Percentiles rank a stretch among this genome's conserved stretches.
Conservation (phyloP, 192 early-diverging fungal species). For the Gonapodya prolifera region DNA sequence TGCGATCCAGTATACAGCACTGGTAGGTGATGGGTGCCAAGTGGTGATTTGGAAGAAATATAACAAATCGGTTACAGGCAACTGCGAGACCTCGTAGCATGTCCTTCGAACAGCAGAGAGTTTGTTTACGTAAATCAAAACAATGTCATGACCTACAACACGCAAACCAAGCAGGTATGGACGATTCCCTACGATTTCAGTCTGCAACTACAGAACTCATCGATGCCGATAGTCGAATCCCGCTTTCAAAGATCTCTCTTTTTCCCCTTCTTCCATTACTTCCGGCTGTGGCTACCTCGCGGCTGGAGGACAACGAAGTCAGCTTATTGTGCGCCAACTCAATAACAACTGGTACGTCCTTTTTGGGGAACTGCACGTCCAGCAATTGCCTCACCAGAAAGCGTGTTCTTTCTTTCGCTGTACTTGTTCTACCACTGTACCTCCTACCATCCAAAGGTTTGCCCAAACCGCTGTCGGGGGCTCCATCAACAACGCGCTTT, state of each 20-base stretch:
- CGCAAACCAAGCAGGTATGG: conserved; percentile 33
- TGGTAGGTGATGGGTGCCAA: conserved; percentile 37
- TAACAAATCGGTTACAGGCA: conserved; percentile 47
- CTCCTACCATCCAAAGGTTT: conserved; percentile 14
- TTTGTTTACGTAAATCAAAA: conserved; percentile 69
- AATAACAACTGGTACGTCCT: conserved; percentile 38
- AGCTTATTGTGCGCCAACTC: conserved; percentile 62
- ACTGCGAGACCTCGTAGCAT: conserved; percentile 75
- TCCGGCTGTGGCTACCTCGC: conserved; percentile 63
- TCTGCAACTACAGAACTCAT: background rate
- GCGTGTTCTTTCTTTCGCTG: no score
- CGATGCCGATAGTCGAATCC: conserved; percentile 24
- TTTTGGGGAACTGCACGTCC: background rate
- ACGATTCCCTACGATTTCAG: background rate
- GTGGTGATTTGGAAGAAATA: background rate
- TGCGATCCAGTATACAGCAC: conserved; percentile 81
- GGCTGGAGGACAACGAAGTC: conserved; percentile 78
- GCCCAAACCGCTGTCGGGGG: conserved; percentile 44
- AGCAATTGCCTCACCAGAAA: background rate
- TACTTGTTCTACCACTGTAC: background rate
- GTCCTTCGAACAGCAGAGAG: conserved; percentile 56
- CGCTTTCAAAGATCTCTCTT: conserved; percentile 58
- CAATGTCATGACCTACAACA: conserved; percentile 49
- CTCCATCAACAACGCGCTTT: conserved; percentile 81
- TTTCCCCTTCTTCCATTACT: conserved; percentile 52